Base-by-base conservation (phyloP, 345 rosid genomes). In the Combretum micranthum region DNA sequence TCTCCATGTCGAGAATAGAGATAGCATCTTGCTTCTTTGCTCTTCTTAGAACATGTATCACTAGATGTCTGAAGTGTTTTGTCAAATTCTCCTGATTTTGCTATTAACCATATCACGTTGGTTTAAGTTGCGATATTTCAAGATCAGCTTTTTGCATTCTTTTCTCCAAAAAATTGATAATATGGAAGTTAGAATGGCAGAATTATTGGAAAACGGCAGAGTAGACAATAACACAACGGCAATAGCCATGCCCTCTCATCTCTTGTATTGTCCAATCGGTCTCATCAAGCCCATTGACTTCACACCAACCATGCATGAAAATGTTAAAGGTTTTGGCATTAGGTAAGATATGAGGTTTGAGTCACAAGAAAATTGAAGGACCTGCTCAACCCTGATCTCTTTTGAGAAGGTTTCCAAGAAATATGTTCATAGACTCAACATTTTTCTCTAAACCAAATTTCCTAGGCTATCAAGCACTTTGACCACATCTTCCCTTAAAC, bases 281-380 rank as follows among this genome's bases (percentile, higher is more conserved):
- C 65, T 88, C 96, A 37, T 85, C 92, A 3, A 82, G 83, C 39
- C 81, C 70, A 44, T 79, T 79, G 16, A 73, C 60, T 72, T 79
- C 77, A 65, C 96, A 88, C 98, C 98, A 91, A 50, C 98, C 96
- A 25, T 85, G 81, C 50, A 91, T 82, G 44, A 88, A 82, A 42
- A 88, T 91, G 52, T 88, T 85, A 65, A 85, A 25, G 88, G 5
- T 92, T 85, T 65, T 69, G 49, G n/a, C 79, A 76, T 84, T 39
- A 2, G 98, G 92, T 12, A 69, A 32, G 62, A 88, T 77, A 54
- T 75, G 75, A 12, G 86, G 61, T 64, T 84, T 84, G 70, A 70
- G 87, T 91, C 68, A 91, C 59, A 79, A 50, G 77, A 82, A 80
- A 57, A 85, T 63, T 1, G 26, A 71, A 0, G 83, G 2, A 92